Base-by-base conservation (phyloP, 2,329 filamentous ascomycete genomes). In the Xylaria sp. region DNA sequence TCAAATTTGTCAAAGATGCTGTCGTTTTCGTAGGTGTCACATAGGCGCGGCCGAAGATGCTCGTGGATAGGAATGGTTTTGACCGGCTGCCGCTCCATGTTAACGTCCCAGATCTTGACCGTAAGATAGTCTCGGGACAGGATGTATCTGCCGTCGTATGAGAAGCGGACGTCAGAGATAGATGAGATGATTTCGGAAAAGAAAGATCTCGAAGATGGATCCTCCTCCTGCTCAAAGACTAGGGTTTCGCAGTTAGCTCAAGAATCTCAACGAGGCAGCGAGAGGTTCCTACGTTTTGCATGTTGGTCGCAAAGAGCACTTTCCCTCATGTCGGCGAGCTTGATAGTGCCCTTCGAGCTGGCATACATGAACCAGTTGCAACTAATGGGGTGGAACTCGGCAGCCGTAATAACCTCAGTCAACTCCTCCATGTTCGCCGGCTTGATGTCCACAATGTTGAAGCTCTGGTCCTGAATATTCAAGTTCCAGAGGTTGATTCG, bases 301-400 rank as follows among this genome's bases (percentile, higher is more conserved):
- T 99, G 94, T 69, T 95, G 87, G 70, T 99, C 94, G 70, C 94
- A 99, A 48, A 99, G 79, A 24, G 94, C 94, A 69, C 92, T 96
- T 79, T 97, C 90, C 67, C 94, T 87, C 94, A 99, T 99, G 69
- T 99, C 94, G 44, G 94, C 94, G 66, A 99, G 81, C 78, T 99
- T 99, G 78, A 99, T 97, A 34, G 94, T 97, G 57, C 94, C 94
- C 76, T 99, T 99, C 55, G 92, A 97, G 74, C 93, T 97, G 65
- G 94, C 94, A 73, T 97, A 99, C 93, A 99, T 99, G 78, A 99
- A 97, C 92, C 91, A 96, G 76, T 99, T 97, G 82, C 94, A 99
- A 79, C 92, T 96, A 68, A 88, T 81, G 5, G 94, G 94, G 71
- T 99, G 94, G 69, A 99, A 99, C 71, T 99, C 94, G 49, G 94